Base-by-base conservation (phyloP, 2,329 filamentous ascomycete genomes). In the Pezicula radicicola region DNA sequence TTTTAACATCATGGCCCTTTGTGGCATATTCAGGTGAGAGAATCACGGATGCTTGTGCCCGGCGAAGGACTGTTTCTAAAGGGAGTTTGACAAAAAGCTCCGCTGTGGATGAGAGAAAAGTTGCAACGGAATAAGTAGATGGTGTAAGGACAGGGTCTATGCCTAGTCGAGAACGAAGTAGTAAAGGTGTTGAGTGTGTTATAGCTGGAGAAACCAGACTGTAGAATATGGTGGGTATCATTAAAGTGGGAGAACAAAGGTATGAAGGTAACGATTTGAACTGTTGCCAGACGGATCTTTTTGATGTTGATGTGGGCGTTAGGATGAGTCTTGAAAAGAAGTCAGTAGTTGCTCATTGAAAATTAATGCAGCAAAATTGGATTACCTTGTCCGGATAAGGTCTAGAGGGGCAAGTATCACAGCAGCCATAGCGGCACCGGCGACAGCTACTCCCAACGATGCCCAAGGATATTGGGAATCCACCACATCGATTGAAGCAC, bases 61-160 rank as follows among this genome's bases (percentile, higher is more conserved):
- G 84, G 45, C 94, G 86, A 7, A 97, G 79, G 15, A 96, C 88
- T 1, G 93, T 97, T 71, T 99, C 94, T 4, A 97, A 76, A 0
- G 94, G 94, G 12, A 97, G 82, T 64, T 93, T 92, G 59, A 96
- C 71, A 62, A 94, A 88, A 30, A 97, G 81, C 46, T 96, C 92
- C 2, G 84, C 78, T 1, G 86, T 85, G 2, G 89, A 91, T 13
- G 89, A 84, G 59, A 89, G 77, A 71, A 97, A 96, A 49, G 89
- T 89, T 64, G 85, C 84, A 43, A 96, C 67, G 18, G 87, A 90
- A 75, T 95, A 97, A 13, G 88, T 81, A 41, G 85, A 84, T 0
- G 94, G 92, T 6, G 90, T 91, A 28, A 87, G 74, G 51, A 94
- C 80, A 21, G 88, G 89, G 68, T 96, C 91, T 62, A 97, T 85